Evolutionary conservation across 768 basidiomycete genomes (phyloP).

Genomic region (Xerocomus spinulosus): DNA sequence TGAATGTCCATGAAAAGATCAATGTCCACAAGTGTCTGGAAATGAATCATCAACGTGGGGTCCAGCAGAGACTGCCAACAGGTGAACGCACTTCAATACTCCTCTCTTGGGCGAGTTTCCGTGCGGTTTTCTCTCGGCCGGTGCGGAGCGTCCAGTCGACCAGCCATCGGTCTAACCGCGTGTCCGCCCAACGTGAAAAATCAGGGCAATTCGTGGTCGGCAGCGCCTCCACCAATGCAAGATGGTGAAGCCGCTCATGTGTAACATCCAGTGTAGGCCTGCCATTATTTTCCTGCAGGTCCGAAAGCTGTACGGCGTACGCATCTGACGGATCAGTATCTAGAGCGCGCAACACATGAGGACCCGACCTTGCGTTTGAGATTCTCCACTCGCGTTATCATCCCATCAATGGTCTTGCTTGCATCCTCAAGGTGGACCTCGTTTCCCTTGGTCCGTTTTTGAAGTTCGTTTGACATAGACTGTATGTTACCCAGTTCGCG

Average conservation of each 20-base stretch:
- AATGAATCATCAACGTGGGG: conserved; percentile 16
- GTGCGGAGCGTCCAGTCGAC: conserved; percentile 88
- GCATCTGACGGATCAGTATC: conserved; percentile 16
- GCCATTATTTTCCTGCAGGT: conserved; percentile 44
- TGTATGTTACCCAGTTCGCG: conserved; percentile 66
- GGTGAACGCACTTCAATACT: conserved; percentile 65
- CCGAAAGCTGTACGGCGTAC: conserved; percentile 38
- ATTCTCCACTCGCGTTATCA: conserved; percentile 71
- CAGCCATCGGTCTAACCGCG: conserved; percentile 80
- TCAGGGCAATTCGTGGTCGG: conserved; percentile 49
- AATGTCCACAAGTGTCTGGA: conserved; percentile 81
- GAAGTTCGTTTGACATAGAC: conserved; percentile 55
- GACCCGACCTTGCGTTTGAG: conserved; percentile 80
- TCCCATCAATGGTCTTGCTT: conserved; percentile 59
- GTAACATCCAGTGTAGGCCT: conserved; percentile 65
- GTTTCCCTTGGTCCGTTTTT: conserved; percentile 38
- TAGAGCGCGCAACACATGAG: conserved; percentile 15
- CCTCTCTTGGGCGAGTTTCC: conserved; percentile 67
- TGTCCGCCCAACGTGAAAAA: conserved; percentile 74
- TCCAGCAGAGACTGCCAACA: conserved; percentile 13
- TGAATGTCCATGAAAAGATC: conserved; percentile 87
- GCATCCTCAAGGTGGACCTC: conserved; percentile 46
- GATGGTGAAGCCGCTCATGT: conserved; percentile 68
- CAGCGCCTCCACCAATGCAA: conserved; percentile 58
- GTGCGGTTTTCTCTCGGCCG: conserved; percentile 75